Percentiles rank a stretch among this genome's conserved stretches.
Evolutionary conservation across 305 asterid genomes (phyloP).

Genomic region (Rubia peregrina): DNA sequence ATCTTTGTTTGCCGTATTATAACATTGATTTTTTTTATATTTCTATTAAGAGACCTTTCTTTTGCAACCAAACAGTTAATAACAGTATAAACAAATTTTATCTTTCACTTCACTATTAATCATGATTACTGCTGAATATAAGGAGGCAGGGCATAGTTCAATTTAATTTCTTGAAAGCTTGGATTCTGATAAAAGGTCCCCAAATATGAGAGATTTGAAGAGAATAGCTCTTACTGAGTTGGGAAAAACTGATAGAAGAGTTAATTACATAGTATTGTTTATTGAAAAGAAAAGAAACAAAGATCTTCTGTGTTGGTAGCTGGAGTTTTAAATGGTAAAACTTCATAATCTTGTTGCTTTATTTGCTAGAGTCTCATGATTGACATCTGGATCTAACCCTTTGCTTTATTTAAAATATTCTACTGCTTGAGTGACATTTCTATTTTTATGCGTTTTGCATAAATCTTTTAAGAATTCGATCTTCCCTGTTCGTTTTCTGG

Average conservation of each 20-base stretch:
- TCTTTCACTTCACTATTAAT: neutral
- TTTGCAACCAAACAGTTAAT: neutral
- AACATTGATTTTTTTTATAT: neutral
- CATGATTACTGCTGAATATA: neutral
- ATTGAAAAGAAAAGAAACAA: neutral
- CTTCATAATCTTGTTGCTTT: too few relatives aligned
- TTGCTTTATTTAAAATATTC: neutral
- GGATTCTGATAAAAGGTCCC: too few relatives aligned
- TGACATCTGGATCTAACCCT: too few relatives aligned
- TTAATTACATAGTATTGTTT: too few relatives aligned
- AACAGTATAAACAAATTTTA: neutral
- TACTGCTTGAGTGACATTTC: neutral
- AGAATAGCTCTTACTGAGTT: neutral
- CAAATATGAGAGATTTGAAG: too few relatives aligned
- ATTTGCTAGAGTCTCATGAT: too few relatives aligned
- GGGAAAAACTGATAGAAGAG: neutral
- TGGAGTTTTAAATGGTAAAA: too few relatives aligned
- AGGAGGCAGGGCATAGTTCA: too few relatives aligned
- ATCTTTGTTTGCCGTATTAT: neutral
- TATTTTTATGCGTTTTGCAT: neutral
- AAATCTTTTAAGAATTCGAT: neutral
- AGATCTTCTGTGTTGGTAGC: neutral
- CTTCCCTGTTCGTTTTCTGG: too few relatives aligned
- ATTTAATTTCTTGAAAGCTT: too few relatives aligned
- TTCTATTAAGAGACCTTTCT: neutral